Conservation (phyloP, 306 rosid genomes). For the Citrullus colocynthis region DNA sequence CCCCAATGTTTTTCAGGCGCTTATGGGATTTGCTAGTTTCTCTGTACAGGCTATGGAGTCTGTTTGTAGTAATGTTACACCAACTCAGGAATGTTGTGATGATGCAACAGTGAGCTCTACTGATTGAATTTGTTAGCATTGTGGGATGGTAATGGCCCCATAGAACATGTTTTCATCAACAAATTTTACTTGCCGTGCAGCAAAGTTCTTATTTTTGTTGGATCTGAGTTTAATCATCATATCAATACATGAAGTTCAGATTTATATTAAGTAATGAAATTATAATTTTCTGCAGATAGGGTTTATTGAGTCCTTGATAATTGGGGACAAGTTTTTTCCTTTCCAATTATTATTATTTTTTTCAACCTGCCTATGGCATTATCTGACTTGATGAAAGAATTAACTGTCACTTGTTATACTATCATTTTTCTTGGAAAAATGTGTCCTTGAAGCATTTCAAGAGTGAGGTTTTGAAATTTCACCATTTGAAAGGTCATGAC, state of each 20-base stretch:
- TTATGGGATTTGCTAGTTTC: slow-evolving; percentile 45
- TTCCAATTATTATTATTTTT: background rate
- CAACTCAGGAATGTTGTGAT: slow-evolving; percentile 3
- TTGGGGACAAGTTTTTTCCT: background rate
- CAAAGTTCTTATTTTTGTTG: background rate
- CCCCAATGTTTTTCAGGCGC: slow-evolving; percentile 52
- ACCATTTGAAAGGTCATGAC: background rate
- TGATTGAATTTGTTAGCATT: background rate
- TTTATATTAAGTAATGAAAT: background rate
- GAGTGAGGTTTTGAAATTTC: background rate
- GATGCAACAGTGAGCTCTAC: slow-evolving; percentile 5
- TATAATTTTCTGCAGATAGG: background rate
- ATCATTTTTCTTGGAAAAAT: background rate
- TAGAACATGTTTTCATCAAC: background rate
- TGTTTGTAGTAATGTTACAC: slow-evolving; percentile 16
- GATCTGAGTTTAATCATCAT: background rate
- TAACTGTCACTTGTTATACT: background rate
- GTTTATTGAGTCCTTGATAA: background rate
- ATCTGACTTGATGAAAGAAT: background rate
- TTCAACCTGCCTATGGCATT: background rate
- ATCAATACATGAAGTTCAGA: background rate
- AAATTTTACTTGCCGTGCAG: background rate
- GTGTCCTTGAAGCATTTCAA: background rate
- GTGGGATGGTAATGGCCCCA: background rate
- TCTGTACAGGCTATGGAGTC: slow-evolving; percentile 44